Evolutionary conservation across 2,329 filamentous ascomycete genomes (phyloP).

Genomic region (Aspergillus pseudoterreus): DNA sequence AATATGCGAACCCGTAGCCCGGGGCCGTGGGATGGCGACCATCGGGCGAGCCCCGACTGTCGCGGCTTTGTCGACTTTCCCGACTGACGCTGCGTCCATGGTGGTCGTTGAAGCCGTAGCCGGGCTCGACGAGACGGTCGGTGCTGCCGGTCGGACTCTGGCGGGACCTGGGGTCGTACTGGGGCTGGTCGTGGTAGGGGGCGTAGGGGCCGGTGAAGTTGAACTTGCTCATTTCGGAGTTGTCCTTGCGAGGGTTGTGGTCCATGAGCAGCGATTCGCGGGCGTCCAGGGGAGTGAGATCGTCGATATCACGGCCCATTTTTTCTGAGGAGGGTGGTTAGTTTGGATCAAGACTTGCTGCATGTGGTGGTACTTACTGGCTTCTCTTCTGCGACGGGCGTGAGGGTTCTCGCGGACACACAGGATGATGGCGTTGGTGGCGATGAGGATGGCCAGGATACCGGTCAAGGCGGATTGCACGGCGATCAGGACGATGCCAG

Average conservation of each 20-base stretch:
- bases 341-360: neutral
- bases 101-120: conserved; percentile 22
- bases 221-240: conserved; percentile 38
- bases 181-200: conserved; percentile 32
- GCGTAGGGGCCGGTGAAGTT: conserved; percentile 40
- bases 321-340: conserved; percentile 57
- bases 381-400: conserved; percentile 79
- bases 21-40: conserved; percentile 26
- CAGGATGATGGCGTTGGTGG: conserved; percentile 79
- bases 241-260: conserved; percentile 41
- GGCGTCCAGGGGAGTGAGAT: conserved; percentile 80
- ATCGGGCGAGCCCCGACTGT: conserved; percentile 30
- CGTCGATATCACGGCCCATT: conserved; percentile 70
- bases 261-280: conserved; percentile 67
- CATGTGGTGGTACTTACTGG: conserved; percentile 60
- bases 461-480: conserved; percentile 82
- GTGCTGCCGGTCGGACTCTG: conserved; percentile 30
- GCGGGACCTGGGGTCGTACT: conserved; percentile 17
- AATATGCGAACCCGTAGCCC: conserved; percentile 35
- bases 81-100: conserved; percentile 25
- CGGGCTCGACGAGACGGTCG: conserved; percentile 30
- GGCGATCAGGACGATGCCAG: conserved; percentile 88
- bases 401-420: conserved; percentile 88
- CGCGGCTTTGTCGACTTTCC: conserved; percentile 21
- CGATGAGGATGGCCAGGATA: conserved; percentile 79